phyloP scores from a whole-genome alignment of 345 rosid species.

The Populus nigra region DNA sequence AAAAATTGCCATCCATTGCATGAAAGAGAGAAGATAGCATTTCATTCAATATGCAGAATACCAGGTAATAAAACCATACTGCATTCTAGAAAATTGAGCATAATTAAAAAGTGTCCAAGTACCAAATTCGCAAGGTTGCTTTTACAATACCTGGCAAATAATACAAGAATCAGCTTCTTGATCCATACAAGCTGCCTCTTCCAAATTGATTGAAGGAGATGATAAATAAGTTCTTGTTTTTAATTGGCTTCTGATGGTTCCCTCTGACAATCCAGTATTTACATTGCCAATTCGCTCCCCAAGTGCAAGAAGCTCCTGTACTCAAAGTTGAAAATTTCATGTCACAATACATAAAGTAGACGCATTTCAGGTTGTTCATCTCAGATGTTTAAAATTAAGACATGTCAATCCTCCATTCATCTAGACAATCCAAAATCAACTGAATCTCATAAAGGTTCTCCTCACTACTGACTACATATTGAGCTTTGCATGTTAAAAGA shows the following conservation, averaged over 20 bases:
- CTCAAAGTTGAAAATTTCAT: neutral
- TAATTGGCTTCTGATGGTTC: slow-evolving; percentile 39
- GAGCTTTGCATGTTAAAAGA: neutral
- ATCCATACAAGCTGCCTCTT: slow-evolving; percentile 54
- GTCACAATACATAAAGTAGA: neutral
- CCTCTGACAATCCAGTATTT: slow-evolving; percentile 77
- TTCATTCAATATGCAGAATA: neutral
- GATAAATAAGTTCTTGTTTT: slow-evolving; percentile 47
- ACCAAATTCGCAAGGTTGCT: neutral
- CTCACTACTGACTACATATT: neutral
- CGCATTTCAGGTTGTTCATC: neutral
- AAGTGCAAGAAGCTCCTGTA: slow-evolving; percentile 80
- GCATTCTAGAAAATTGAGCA: neutral
- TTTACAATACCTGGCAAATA: slow-evolving; percentile 73
- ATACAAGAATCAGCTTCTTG: slow-evolving; percentile 65
- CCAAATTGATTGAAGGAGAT: slow-evolving; percentile 46
- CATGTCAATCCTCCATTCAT: neutral
- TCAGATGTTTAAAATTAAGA: neutral
- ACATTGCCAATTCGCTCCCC: slow-evolving; percentile 80
- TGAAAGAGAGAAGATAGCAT: neutral
- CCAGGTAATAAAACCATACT: neutral
- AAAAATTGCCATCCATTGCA: neutral
- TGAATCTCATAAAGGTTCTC: neutral
- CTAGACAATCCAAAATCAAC: neutral
- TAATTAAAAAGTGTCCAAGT: neutral